These are phyloP conservation scores for Aspergillus haitiensis DNA, from an alignment of 495 filamentous ascomycete genomes.

Conservation along the genomic window DNA sequence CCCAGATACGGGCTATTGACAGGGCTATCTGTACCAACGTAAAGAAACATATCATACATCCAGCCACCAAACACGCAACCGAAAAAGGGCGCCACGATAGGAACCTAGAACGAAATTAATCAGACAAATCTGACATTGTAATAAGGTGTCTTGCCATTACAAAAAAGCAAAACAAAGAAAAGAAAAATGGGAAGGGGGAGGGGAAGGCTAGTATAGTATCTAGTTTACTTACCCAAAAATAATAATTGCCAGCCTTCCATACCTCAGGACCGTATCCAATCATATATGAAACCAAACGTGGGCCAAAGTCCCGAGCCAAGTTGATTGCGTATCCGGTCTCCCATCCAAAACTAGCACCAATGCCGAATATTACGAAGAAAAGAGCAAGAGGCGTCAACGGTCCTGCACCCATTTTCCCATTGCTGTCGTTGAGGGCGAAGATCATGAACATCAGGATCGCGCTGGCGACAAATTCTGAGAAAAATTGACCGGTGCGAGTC, in stretches of 20 bases:
- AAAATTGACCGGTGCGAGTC: constrained; percentile 59
- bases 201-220: background rate
- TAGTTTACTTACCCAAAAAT: constrained; percentile 56
- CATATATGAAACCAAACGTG: constrained; percentile 59
- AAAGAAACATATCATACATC: constrained; percentile 62
- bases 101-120: constrained; percentile 30
- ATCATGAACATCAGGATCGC: constrained; percentile 66
- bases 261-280: constrained; percentile 65
- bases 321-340: constrained; percentile 72
- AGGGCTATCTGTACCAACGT: constrained; percentile 54
- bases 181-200: too few relatives aligned
- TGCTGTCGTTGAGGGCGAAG: constrained; percentile 61
- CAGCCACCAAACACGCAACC: constrained; percentile 61
- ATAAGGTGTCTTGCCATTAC: too few relatives aligned
- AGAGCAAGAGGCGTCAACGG: constrained; percentile 54
- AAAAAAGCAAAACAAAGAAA: too few relatives aligned
- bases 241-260: constrained; percentile 61
- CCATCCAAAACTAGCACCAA: constrained; percentile 68
- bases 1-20: constrained; percentile 61
- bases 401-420: constrained; percentile 51
- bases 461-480: constrained; percentile 63
- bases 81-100: constrained; percentile 59
- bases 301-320: constrained; percentile 66
- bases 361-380: constrained; percentile 65
- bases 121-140: too few relatives aligned